Evolutionary conservation across 208 protist genomes (phyloP).

Genomic region (Porcisia deanei): DNA sequence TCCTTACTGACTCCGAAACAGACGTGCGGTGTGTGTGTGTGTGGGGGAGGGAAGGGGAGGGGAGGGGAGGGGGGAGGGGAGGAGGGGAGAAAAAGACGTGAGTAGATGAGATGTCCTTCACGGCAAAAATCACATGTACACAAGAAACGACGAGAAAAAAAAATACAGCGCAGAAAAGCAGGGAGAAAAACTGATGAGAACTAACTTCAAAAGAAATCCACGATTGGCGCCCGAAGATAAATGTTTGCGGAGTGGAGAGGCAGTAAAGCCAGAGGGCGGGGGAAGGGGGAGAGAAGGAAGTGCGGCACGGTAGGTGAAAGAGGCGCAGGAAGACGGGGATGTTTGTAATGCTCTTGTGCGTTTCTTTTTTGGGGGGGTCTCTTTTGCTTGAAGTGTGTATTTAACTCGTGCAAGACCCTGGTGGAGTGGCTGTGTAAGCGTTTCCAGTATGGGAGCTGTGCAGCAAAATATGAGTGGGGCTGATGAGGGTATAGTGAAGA

Average conservation of each 20-base stretch:
- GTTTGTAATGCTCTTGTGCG: no score
- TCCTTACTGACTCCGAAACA: neutral
- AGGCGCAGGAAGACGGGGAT: no score
- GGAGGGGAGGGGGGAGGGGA: no score
- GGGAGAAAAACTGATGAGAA: neutral
- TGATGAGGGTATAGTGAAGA: neutral
- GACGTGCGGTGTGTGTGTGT: neutral
- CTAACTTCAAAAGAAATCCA: neutral
- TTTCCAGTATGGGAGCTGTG: neutral
- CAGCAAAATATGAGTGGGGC: neutral
- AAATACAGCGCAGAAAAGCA: no score
- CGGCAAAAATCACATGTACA: neutral
- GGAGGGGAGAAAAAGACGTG: neutral
- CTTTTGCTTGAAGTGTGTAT: neutral
- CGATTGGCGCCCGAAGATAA: neutral
- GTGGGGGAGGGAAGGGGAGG: neutral
- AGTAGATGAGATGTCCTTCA: neutral
- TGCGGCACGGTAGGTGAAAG: neutral
- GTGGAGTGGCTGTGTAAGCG: neutral
- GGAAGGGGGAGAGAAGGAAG: neutral
- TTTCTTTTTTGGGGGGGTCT: constrained; percentile 1
- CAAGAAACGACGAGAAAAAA: neutral
- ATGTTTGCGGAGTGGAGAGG: neutral
- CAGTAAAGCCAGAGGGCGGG: neutral
- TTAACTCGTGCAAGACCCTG: neutral